A percentile compares a stretch with the other conserved stretches of the same genome.
Conservation (phyloP, 805 yeast genomes). For the Huiozyma sinensis region DNA sequence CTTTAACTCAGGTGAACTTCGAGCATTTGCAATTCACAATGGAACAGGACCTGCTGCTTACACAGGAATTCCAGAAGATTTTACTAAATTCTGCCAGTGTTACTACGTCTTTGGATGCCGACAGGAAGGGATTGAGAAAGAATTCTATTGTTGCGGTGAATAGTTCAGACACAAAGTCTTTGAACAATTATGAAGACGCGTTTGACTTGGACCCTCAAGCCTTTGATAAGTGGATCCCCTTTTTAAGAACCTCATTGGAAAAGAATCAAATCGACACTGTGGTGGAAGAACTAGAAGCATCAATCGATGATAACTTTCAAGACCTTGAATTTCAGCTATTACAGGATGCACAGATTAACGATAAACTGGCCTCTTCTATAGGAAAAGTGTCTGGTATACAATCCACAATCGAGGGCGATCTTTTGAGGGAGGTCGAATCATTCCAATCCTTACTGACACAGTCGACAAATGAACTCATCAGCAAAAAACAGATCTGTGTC, state of each 20-base stretch:
- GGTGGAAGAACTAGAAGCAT: slow-evolving; percentile 22
- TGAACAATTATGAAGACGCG: neutral
- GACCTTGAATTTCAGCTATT: slow-evolving; percentile 23
- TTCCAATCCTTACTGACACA: slow-evolving; percentile 49
- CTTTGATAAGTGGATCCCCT: slow-evolving; percentile 28
- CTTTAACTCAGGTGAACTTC: too few species aligned
- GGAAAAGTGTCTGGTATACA: slow-evolving; percentile 55
- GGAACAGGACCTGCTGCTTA: slow-evolving; percentile 21
- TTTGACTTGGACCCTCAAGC: slow-evolving; percentile 18
- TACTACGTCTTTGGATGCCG: slow-evolving; percentile 1
- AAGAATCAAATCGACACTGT: slow-evolving; percentile 14
- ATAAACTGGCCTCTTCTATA: slow-evolving; percentile 37
- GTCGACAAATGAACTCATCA: slow-evolving; percentile 56
- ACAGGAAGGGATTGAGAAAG: neutral
- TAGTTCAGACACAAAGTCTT: slow-evolving; percentile 4
- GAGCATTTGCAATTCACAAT: slow-evolving; percentile 3
- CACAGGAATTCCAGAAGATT: slow-evolving; percentile 25
- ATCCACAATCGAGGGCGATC: slow-evolving; percentile 41
- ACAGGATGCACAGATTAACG: slow-evolving; percentile 27
- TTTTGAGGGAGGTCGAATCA: slow-evolving; percentile 39
- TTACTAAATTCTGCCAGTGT: slow-evolving; percentile 13
- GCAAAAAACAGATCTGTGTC: slow-evolving; percentile 48
- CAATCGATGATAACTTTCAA: slow-evolving; percentile 27
- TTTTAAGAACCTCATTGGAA: slow-evolving; percentile 21
- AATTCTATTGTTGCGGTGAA: neutral